These are phyloP conservation scores for Kappamyces sp. DNA, from an alignment of 192 early-diverging fungal species.

Conservation along the genomic window DNA sequence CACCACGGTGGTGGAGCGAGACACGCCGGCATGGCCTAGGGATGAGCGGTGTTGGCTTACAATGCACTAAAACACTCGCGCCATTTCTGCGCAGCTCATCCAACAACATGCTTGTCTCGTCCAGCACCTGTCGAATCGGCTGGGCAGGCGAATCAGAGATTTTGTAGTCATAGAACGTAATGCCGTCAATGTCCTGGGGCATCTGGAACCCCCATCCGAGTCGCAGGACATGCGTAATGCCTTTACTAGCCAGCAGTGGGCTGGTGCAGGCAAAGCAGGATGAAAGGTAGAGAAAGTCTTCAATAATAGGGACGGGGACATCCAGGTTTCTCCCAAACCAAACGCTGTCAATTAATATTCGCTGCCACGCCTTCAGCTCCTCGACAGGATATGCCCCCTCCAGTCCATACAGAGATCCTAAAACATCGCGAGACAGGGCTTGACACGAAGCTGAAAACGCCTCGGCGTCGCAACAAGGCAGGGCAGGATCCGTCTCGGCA, in stretches of 20 bases:
- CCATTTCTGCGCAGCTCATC: conserved; percentile 22
- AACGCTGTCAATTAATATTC: conserved; percentile 7
- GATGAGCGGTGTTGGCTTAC: too few species aligned
- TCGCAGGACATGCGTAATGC: conserved; percentile 37
- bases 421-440: not conserved
- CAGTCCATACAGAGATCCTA: not conserved
- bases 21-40: conserved; percentile 61
- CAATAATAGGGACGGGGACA: conserved; percentile 25
- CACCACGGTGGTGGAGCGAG: conserved; percentile 48
- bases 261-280: conserved; percentile 30
- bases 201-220: conserved; percentile 36
- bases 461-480: too few species aligned
- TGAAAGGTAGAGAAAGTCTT: conserved; percentile 31
- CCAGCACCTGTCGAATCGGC: conserved; percentile 35
- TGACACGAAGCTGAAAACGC: too few species aligned
- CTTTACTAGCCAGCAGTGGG: conserved; percentile 12
- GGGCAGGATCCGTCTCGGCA: too few species aligned
- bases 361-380: not conserved
- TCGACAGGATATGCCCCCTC: conserved; percentile 1
- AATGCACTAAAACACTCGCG: conserved; percentile 38
- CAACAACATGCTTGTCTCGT: conserved; percentile 28
- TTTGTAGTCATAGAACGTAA: conserved; percentile 35
- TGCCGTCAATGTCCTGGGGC: conserved; percentile 2
- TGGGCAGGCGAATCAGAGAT: conserved; percentile 35
- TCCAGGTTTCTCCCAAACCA: conserved; percentile 22